These are phyloP conservation scores for Pyrenophora tritici-repentis DNA, from an alignment of 2,329 filamentous ascomycete genomes.

Conservation along the genomic window DNA sequence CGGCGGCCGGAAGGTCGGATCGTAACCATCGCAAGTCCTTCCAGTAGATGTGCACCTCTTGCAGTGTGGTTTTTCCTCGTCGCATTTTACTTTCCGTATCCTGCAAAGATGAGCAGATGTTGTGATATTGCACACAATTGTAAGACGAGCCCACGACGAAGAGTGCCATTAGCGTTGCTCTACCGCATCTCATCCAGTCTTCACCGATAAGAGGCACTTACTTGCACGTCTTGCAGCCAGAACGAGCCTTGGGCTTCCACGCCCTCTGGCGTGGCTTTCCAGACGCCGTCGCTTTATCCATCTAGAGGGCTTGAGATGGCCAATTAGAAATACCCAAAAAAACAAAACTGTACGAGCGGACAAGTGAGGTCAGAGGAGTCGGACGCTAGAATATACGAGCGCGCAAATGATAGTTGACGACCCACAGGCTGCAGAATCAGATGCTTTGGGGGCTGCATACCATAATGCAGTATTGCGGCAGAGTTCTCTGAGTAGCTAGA, in stretches of 20 bases:
- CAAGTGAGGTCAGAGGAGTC: background rate
- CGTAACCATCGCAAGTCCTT: slow-evolving; percentile 42
- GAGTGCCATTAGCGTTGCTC: no score
- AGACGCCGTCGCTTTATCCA: slow-evolving; percentile 6
- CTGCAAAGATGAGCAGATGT: slow-evolving; percentile 19
- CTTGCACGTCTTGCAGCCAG: slow-evolving; percentile 27
- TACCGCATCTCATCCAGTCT: no score
- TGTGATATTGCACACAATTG: background rate
- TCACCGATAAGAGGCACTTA: slow-evolving; percentile 8
- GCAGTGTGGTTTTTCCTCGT: slow-evolving; percentile 40
- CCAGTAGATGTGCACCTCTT: slow-evolving; percentile 39
- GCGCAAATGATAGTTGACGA: slow-evolving; percentile 5
- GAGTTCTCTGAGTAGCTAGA: slow-evolving; percentile 1
- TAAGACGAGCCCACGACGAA: background rate
- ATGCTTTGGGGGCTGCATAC: slow-evolving; percentile 7
- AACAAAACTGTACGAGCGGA: slow-evolving; percentile 1
- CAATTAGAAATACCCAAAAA: background rate
- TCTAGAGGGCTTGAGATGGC: background rate
- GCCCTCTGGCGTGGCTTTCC: slow-evolving; percentile 22
- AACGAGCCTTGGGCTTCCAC: slow-evolving; percentile 22
- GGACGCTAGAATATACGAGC: slow-evolving; percentile 2
- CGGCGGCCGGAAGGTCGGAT: slow-evolving; percentile 11
- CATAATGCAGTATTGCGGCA: slow-evolving; percentile 7
- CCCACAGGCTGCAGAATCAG: background rate
- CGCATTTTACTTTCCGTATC: slow-evolving; percentile 43